Conservation (phyloP, 208 protist genomes). For the Angomonas ambiguus region DNA sequence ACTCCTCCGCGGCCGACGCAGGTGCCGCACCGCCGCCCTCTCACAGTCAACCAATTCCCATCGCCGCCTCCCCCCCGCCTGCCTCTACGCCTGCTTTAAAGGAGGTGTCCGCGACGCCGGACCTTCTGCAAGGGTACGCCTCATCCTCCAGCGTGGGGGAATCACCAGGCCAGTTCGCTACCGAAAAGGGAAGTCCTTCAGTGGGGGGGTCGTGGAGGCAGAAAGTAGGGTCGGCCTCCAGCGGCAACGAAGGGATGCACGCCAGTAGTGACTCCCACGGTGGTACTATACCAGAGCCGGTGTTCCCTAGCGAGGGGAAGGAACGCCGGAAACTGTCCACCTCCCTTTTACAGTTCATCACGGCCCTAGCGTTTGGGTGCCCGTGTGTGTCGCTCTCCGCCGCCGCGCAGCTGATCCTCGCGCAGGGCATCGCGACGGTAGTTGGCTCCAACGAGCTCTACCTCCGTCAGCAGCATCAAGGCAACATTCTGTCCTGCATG, state of each 20-base stretch:
- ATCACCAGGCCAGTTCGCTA: neutral
- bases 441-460: too few species aligned
- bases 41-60: too few species aligned
- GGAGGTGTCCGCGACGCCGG: neutral
- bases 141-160: neutral
- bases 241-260: neutral
- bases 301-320: neutral
- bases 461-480: neutral
- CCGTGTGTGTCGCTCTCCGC: constrained; percentile 50
- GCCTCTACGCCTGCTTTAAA: neutral
- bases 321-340: neutral
- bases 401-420: constrained; percentile 61
- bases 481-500: neutral
- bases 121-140: neutral
- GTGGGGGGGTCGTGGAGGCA: neutral
- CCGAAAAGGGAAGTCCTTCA: neutral
- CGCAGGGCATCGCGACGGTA: constrained; percentile 22
- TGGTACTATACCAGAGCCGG: neutral
- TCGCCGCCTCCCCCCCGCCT: too few species aligned
- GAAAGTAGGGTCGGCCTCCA: neutral
- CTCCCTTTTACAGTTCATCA: constrained; percentile 40
- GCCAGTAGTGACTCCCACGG: neutral
- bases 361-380: constrained; percentile 63
- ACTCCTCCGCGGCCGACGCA: neutral
- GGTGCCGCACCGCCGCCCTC: too few species aligned